phyloP scores from a whole-genome alignment of 495 filamentous ascomycete species.

The Aspergillus incahuasiensis region DNA sequence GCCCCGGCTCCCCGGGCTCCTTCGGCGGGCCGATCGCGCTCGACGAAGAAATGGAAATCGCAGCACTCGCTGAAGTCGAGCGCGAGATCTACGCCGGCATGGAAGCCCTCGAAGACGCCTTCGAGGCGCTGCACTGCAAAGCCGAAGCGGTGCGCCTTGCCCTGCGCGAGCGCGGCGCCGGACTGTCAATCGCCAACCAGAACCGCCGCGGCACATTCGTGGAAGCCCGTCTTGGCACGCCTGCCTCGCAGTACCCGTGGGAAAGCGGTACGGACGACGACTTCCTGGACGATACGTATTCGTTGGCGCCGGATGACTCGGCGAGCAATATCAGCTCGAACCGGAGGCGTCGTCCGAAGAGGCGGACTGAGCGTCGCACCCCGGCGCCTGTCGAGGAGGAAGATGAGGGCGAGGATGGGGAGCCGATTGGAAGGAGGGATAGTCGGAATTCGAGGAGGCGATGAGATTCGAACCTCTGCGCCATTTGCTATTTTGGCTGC shows the following conservation, averaged over 20 bases:
- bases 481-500: too few species aligned
- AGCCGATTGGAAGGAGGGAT: constrained; percentile 29
- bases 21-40: constrained; percentile 68
- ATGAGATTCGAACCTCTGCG: constrained; percentile 7
- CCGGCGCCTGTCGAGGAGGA: constrained; percentile 85
- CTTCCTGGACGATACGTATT: constrained; percentile 54
- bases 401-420: constrained; percentile 51
- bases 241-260: constrained; percentile 41
- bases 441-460: constrained; percentile 24
- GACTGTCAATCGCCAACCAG: constrained; percentile 72
- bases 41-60: constrained; percentile 93
- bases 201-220: constrained; percentile 53
- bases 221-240: constrained; percentile 55
- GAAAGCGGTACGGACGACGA: constrained; percentile 58
- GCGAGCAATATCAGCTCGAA: constrained; percentile 86
- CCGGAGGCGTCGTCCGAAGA: constrained; percentile 63
- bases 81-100: constrained; percentile 89
- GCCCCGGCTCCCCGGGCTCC: constrained; percentile 32
- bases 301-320: constrained; percentile 65
- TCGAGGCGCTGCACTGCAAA: constrained; percentile 82
- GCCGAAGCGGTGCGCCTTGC: constrained; percentile 77
- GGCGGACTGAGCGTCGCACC: constrained; percentile 67
- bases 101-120: constrained; percentile 92
- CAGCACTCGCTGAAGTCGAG: constrained; percentile 82
- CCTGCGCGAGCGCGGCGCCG: constrained; percentile 74